phyloP scores from a whole-genome alignment of 176 grass and related monocot genomes.

The Canna indica region DNA sequence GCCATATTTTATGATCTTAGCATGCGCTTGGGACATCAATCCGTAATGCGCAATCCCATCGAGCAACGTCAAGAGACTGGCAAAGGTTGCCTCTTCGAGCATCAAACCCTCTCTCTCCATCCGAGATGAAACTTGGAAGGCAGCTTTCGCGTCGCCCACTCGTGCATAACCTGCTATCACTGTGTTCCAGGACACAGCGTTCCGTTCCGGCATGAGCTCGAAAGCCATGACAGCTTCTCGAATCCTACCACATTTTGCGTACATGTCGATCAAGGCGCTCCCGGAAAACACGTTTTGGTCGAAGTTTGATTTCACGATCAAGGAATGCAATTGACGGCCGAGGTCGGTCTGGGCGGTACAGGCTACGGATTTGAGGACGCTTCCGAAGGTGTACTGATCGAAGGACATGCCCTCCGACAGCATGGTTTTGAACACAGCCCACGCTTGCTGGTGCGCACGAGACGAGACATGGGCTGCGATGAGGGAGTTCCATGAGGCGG shows the following conservation, averaged over 20 bases:
- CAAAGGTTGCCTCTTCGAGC: constrained; percentile 47
- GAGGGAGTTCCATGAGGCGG: constrained; percentile 55
- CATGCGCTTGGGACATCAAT: constrained; percentile 37
- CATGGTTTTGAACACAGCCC: constrained; percentile 26
- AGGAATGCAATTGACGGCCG: constrained; percentile 34
- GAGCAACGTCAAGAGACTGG: constrained; percentile 19
- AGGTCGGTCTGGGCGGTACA: not conserved
- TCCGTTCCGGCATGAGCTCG: constrained; percentile 38
- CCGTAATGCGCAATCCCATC: not conserved
- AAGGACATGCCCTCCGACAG: constrained; percentile 20
- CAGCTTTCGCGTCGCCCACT: not conserved
- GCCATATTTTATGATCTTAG: constrained; percentile 44
- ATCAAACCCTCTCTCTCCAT: constrained; percentile 40
- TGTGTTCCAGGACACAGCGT: constrained; percentile 47
- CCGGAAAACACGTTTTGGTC: constrained; percentile 24
- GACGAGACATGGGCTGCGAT: constrained; percentile 34
- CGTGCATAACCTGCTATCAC: constrained; percentile 28
- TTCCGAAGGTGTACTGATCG: constrained; percentile 39
- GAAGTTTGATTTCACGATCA: constrained; percentile 28
- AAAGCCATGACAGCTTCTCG: constrained; percentile 29
- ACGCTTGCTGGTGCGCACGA: constrained; percentile 19
- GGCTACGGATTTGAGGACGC: constrained; percentile 31
- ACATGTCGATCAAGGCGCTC: constrained; percentile 37
- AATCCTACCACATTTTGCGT: constrained; percentile 27
- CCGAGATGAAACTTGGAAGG: constrained; percentile 10